Base-by-base conservation (phyloP, 2,329 filamentous ascomycete genomes). In the Stagonosporopsis vannaccii region DNA sequence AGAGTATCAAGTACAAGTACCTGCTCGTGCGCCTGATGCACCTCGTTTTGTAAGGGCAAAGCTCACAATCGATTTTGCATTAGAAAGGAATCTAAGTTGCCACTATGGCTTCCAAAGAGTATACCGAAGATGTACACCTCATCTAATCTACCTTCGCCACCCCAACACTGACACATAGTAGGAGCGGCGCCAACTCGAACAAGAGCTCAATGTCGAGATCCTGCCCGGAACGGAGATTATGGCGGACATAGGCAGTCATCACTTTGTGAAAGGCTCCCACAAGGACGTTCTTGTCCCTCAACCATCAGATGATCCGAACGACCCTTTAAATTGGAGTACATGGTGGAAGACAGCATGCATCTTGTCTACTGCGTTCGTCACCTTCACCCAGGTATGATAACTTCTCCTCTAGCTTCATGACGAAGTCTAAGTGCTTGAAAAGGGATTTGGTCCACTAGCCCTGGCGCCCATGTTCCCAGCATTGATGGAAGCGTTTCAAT, bases 211-310 rank as follows among this genome's bases (percentile, higher is more conserved):
- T 51, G 77, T 77, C 28, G 80, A 84, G 59, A 81, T 86, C 53
- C 72, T 85, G 36, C 84, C 84, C 3, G 84, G 84, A 22, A 86
- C 84, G 4, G 84, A 86, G 70, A 78, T 86, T 66, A 86, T 86
- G 84, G 74, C 79, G 8, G 83, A 89, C 77, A 81, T 88, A 33
- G 85, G 84, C 19, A 76, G 77, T 1, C 84, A 87, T 71, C 86
- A 88, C 70, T 89, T 89, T 65, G 84, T 88, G 66, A 88, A 87
- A 57, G 71, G 71, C 2, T 42, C 65, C 8, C 73, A 74, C 35
- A 68, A 69, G 39, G 81, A 79, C 2, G 78, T 84, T 15, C 75
- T 85, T 43, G 82, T 84, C 20, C 84, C 83, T 2, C 82, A 85
- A 66, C 83, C 83, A 0, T 81, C 78, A 50, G 78, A 66, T 33